A percentile compares a stretch with the other conserved stretches of the same genome.
Conservation (phyloP, 129 eudicot species). For the Chrysanthemum seticuspe region DNA sequence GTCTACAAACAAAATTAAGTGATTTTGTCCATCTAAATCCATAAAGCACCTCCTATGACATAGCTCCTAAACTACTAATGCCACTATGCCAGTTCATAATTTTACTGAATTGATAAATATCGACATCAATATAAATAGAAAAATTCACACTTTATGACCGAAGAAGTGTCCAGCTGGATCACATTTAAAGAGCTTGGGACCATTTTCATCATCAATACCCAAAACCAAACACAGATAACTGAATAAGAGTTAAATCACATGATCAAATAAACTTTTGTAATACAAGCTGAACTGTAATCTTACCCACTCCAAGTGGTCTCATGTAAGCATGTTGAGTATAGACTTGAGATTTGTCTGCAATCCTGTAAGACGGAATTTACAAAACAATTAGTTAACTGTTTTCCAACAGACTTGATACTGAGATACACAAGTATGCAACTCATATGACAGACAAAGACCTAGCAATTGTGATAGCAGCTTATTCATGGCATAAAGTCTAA, state of each 20-base stretch:
- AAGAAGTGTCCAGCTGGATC: constrained; percentile 98
- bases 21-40: background rate
- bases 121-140: background rate
- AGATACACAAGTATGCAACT: no score
- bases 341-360: constrained; percentile 99
- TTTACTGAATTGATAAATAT: no score
- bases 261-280: background rate
- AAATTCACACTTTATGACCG: constrained; percentile 74
- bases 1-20: background rate
- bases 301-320: constrained; percentile 99
- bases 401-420: no score
- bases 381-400: no score
- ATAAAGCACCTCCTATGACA: background rate
- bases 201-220: constrained; percentile 93
- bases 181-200: constrained; percentile 91
- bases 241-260: no score
- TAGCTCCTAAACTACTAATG: background rate
- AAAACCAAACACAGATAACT: constrained; percentile 42
- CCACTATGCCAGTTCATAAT: background rate
- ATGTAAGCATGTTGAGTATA: constrained; percentile 99
- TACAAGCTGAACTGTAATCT: constrained; percentile 22
- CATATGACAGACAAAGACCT: no score
- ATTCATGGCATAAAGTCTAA: no score
- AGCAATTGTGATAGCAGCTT: no score
- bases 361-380: constrained; percentile 38